Base-by-base conservation (phyloP, 2,329 filamentous ascomycete species). In the Trichoderma sp. region DNA sequence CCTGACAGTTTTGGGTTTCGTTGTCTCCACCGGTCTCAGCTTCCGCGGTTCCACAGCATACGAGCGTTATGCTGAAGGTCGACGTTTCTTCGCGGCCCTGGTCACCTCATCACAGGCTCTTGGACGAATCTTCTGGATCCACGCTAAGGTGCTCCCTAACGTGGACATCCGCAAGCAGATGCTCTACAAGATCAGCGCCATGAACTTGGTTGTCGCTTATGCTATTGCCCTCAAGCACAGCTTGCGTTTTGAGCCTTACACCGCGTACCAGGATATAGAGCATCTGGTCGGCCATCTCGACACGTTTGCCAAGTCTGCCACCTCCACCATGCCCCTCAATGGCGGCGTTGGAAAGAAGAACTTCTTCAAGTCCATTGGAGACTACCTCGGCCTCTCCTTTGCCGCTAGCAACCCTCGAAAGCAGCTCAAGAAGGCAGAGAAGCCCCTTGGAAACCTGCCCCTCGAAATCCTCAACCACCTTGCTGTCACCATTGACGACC, bases 51-150 rank as follows among this genome's bases (percentile, higher is more conserved):
- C 92, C 2, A 94, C 93, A 8, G 93, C 93, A 11, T 95, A 95
- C 79, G 93, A 95, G 84, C 90, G 93, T 78, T 92, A 91, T 81
- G 87, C 87, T 56, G 91, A 93, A 77, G 91, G 91, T 50, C 87
- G 91, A 50, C 90, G 90, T 79, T 90, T 87, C 79, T 93, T 91
- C 90, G 86, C 90, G 1, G 85, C 89, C 74, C 85, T 92, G 79
- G 90, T 88, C 73, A 86, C 88, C 83, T 92, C 93, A 80, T 85
- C 88, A 80, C 87, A 95, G 85, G 85, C 91, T 82, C 86, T 97
- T 79, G 93, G 91, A 79, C 91, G 95, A 27, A 88, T 94, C 11
- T 94, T 97, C 81, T 98, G 95, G 95, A 88, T 98, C 38, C 93
- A 97, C 79, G 87, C 90, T 8, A 94, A 81, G 86, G 92, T 78